phyloP scores from a whole-genome alignment of 352 stramenopile genomes.

The Pythium pectinolyticum region DNA sequence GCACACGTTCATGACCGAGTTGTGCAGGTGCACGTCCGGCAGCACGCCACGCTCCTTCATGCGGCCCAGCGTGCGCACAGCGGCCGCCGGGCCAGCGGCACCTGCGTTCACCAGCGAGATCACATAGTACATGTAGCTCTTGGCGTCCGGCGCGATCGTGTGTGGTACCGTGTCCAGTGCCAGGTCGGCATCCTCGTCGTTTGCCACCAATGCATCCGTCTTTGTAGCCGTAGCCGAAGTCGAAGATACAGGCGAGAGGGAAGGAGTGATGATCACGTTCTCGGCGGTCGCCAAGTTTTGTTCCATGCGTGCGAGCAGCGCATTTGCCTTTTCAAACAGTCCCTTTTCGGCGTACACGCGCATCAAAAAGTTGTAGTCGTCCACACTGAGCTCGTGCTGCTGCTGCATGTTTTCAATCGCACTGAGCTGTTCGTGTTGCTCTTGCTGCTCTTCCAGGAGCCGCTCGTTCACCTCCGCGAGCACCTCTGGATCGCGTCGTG shows the following conservation, averaged over 20 bases:
- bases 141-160: conserved; percentile 43
- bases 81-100: conserved; percentile 43
- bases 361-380: conserved; percentile 80
- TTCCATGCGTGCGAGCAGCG: conserved; percentile 73
- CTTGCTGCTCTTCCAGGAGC: conserved; percentile 23
- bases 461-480: conserved; percentile 40
- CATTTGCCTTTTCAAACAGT: conserved; percentile 56
- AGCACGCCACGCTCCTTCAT: conserved; percentile 79
- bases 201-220: conserved; percentile 1
- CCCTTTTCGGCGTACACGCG: conserved; percentile 73
- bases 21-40: conserved; percentile 62
- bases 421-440: too few species aligned
- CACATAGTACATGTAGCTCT: conserved; percentile 83
- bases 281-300: conserved; percentile 42
- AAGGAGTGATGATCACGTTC: conserved; percentile 1
- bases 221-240: not conserved
- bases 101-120: conserved; percentile 47
- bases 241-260: too few species aligned
- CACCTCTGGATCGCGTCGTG: conserved; percentile 41
- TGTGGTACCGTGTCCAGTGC: conserved; percentile 54
- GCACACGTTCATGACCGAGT: conserved; percentile 85
- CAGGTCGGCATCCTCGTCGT: conserved; percentile 23
- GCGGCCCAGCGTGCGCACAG: conserved; percentile 69
- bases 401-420: conserved; percentile 9
- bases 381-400: conserved; percentile 43